Conservation (phyloP, 23 red algal genomes). For the Pyropia haitanensis region DNA sequence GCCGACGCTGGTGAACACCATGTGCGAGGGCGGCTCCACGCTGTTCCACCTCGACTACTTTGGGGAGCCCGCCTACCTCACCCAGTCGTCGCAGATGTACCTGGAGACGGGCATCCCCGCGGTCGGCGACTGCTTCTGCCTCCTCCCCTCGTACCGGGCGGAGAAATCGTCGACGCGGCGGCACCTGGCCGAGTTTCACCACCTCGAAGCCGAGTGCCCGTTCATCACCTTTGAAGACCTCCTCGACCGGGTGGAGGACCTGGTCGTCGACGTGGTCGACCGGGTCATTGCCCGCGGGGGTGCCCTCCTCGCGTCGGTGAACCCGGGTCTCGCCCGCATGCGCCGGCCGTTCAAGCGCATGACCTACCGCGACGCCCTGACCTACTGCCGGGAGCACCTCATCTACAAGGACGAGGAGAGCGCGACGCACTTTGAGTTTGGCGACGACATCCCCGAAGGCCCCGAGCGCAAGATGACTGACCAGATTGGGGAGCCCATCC, state of each 20-base stretch:
- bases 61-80: constrained; percentile 73
- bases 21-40: constrained; percentile 95
- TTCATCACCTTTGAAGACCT: constrained; percentile 89
- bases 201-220: constrained; percentile 91
- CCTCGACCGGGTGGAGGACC: constrained; percentile 74
- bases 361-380: constrained; percentile 84
- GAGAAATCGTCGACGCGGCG: constrained; percentile 81
- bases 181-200: constrained; percentile 99
- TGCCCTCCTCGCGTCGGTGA: constrained; percentile 47
- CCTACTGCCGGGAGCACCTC: constrained; percentile 77
- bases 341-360: constrained; percentile 86
- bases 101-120: constrained; percentile 93
- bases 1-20: constrained; percentile 90
- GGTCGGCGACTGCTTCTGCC: constrained; percentile 92
- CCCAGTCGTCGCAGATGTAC: constrained; percentile 89
- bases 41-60: constrained; percentile 94
- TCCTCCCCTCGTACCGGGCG: constrained; percentile 88
- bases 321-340: constrained; percentile 41
- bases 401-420: constrained; percentile 96
- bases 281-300: constrained; percentile 56
- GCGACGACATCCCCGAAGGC: constrained; percentile 93
- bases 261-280: constrained; percentile 81
- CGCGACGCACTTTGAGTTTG: constrained; percentile 79
- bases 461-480: constrained; percentile 97
- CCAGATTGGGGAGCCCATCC: constrained; percentile 85